Conservation (phyloP, 306 rosid species). For the cucumber (Cucumis sativus) region Cucumber_9930_V3 NC_026655.2:1748001-1748500, state of each 20-base stretch:
- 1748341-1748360: constrained; percentile 54
- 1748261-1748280: constrained; percentile 81
- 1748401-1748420: not conserved
- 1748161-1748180: not conserved
- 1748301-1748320: constrained; percentile 74
- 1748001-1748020: not conserved
- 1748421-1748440: not conserved
- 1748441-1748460: not conserved
- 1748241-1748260: constrained; percentile 18
- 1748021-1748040: constrained; percentile 4
- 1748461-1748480: not conserved
- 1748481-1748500: not conserved
- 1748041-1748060: not conserved
- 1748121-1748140: not conserved
- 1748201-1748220: not conserved
- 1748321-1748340: constrained; percentile 63
- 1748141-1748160: not conserved
- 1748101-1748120: not conserved
- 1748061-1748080: not conserved
- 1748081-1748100: not conserved
- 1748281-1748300: constrained; percentile 78
- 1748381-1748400: constrained; percentile 1
- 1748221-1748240: not conserved
- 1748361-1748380: not conserved
- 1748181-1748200: not conserved